Base-by-base conservation (phyloP, 768 basidiomycete genomes). In the Hygrophoropsis aurantiaca region DNA sequence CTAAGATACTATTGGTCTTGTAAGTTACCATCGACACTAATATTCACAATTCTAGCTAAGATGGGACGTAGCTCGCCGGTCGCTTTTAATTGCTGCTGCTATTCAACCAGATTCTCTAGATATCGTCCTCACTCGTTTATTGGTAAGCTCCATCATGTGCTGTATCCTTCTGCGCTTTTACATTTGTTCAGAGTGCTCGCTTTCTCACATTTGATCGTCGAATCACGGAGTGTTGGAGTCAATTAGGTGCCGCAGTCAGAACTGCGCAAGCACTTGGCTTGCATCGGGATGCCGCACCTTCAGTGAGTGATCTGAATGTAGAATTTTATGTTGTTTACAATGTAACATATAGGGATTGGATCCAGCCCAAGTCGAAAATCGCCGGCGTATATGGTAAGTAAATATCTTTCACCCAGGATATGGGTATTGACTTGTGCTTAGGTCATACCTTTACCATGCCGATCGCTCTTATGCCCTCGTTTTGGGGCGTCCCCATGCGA, bases 181-280 rank as follows among this genome's bases (percentile, higher is more conserved):
- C 42, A 51, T 52, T 21, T 47, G 44, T n/a, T 16, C 55, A 84
- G 82, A 82, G 80, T 42, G 90, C 92, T 44, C 73, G 89, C 53
- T 79, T 81, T 56, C 61, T 82, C 40, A 74, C 79, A 4, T 80
- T 90, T 58, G 88, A 91, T 60, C 81, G 88, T 40, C 82, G 89
- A 39, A 87, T 95, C 49, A 94, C 93, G 7, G 94, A 97, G 69
- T 94, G 93, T 58, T 97, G 94, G 92, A 92, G 90, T 62, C 92
- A 95, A 58, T 74, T 97, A 15, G 94, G 94, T 27, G 93, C 94
- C 5, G 91, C 91, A 40, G 85, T 97, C 11, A 71, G 93, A 49
- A 97, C 94, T 25, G 94, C 93, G 8, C 93, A 95, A 58, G 94
- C 94, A 3, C 80, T 97, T 18, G 94, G 94, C 8, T 69, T 97